Percentiles rank a stretch among this genome's conserved stretches.
phyloP scores from a whole-genome alignment of 78 protist species.

The Creolimax fragrantissima region DNA sequence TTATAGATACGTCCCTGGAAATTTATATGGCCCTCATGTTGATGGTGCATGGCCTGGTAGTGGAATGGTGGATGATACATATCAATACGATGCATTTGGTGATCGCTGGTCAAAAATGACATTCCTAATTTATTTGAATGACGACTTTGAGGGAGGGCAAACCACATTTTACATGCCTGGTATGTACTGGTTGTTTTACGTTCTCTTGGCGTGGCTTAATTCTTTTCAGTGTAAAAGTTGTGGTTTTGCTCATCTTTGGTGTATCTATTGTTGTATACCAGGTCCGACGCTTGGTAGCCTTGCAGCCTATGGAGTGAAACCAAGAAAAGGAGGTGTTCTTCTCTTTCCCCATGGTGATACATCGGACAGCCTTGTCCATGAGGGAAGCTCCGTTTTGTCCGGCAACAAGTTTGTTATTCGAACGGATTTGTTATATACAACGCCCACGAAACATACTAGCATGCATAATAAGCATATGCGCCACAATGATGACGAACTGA shows the following conservation, averaged over 20 bases:
- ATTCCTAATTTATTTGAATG: slow-evolving; percentile 33
- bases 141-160: slow-evolving; percentile 14
- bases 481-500: background rate
- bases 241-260: too few relatives aligned
- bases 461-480: background rate
- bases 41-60: slow-evolving; percentile 47
- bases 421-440: background rate
- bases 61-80: slow-evolving; percentile 16
- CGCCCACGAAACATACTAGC: background rate
- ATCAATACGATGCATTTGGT: slow-evolving; percentile 23
- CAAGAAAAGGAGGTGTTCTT: background rate
- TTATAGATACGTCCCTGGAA: slow-evolving; percentile 38
- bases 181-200: background rate
- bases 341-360: background rate
- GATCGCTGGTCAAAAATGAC: slow-evolving; percentile 27
- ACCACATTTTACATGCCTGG: background rate
- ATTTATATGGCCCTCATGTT: slow-evolving; percentile 40
- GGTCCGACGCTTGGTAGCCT: background rate
- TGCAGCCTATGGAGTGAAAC: background rate
- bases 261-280: too few relatives aligned
- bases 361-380: background rate
- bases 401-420: background rate
- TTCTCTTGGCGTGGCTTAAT: too few relatives aligned
- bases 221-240: too few relatives aligned
- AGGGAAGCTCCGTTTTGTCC: background rate